These are phyloP conservation scores for Solanum paucissectum DNA, from an alignment of 257 asterid genomes.

Conservation along the genomic window DNA sequence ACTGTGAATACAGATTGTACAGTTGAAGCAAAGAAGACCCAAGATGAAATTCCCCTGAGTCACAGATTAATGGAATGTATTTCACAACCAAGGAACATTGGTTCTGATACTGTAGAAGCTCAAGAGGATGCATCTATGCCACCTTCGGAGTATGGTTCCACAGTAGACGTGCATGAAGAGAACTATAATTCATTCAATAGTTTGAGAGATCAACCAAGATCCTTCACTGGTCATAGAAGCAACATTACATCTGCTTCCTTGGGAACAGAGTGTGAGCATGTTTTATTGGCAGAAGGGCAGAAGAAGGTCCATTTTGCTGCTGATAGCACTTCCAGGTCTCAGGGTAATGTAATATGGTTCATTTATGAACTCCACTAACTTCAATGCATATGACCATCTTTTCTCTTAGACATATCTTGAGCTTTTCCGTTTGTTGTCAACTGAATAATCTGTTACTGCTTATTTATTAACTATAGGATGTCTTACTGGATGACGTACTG, in stretches of 20 bases:
- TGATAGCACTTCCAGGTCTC: constrained; percentile 23
- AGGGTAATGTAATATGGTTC: constrained; percentile 40
- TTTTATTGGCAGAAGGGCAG: constrained; percentile 36
- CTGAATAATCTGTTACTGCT: background rate
- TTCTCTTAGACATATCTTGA: background rate
- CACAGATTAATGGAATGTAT: constrained; percentile 17
- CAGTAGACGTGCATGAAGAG: constrained; percentile 30
- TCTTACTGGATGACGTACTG: background rate
- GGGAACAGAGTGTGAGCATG: constrained; percentile 16
- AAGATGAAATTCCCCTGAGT: constrained; percentile 25
- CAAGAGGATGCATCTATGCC: constrained; percentile 47
- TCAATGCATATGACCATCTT: background rate
- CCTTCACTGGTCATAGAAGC: constrained; percentile 19
- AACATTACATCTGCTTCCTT: constrained; percentile 34
- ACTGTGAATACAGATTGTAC: constrained; percentile 17
- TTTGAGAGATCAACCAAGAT: constrained; percentile 34
- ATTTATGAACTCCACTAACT: background rate
- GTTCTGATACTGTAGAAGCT: constrained; percentile 24
- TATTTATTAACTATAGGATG: background rate
- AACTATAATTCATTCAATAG: constrained; percentile 21
- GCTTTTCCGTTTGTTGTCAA: background rate
- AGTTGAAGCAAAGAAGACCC: constrained; percentile 18
- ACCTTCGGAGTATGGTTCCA: constrained; percentile 52
- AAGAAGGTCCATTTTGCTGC: constrained; percentile 73
- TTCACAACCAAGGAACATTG: constrained; percentile 22